These are phyloP conservation scores for Cordyceps farinosa DNA, from an alignment of 2,329 filamentous ascomycete genomes.

Conservation along the genomic window DNA sequence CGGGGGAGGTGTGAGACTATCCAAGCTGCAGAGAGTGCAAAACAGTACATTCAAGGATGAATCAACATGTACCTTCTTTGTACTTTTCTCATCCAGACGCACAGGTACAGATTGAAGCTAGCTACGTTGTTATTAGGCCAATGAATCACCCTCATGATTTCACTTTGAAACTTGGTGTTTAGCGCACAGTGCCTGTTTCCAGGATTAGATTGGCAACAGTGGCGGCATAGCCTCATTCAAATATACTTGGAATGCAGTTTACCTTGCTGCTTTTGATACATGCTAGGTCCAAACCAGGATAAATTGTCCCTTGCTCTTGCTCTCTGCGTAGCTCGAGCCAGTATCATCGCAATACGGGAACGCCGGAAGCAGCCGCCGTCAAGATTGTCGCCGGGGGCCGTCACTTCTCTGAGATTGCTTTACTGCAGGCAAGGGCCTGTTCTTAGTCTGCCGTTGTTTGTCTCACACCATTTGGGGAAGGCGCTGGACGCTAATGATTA, in stretches of 20 bases:
- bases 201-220: neutral
- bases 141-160: neutral
- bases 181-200: neutral
- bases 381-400: too few species aligned
- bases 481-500: neutral
- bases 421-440: too few species aligned
- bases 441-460: neutral
- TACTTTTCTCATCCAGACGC: neutral
- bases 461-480: neutral
- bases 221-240: neutral
- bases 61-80: neutral
- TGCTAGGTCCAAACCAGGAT: too few species aligned
- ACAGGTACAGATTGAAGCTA: neutral
- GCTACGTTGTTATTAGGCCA: too few species aligned
- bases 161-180: neutral
- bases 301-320: too few species aligned
- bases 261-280: too few species aligned
- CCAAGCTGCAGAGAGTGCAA: neutral
- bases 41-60: neutral
- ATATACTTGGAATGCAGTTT: too few species aligned
- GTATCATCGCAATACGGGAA: too few species aligned
- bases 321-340: too few species aligned
- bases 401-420: too few species aligned
- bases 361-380: too few species aligned
- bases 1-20: conserved; percentile 1